These are phyloP conservation scores for Fusarium sp. DNA, from an alignment of 2,329 filamentous ascomycete genomes.

Conservation along the genomic window DNA sequence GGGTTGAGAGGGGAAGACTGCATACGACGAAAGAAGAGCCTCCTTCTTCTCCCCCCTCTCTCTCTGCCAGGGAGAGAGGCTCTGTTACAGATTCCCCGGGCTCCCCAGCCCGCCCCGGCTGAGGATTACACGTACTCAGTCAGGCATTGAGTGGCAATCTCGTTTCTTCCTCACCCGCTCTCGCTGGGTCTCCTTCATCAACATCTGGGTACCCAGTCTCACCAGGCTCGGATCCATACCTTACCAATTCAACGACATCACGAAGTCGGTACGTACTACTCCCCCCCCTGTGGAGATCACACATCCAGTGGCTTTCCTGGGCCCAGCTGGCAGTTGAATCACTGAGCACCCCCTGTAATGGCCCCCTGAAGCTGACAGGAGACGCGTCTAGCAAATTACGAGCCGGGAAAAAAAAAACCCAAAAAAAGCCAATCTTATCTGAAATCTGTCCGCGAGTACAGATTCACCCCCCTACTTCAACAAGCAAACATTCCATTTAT, in stretches of 20 bases:
- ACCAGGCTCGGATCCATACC: constrained; percentile 14
- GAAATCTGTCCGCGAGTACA: constrained; percentile 16
- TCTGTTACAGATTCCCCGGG: constrained; percentile 19
- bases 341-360: constrained; percentile 2
- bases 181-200: background rate
- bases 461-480: constrained; percentile 19
- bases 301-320: background rate
- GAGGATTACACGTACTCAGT: constrained; percentile 14
- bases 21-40: constrained; percentile 1
- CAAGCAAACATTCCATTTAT: constrained; percentile 25
- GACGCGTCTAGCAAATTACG: constrained; percentile 34
- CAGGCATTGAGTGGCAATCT: constrained; percentile 5
- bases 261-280: constrained; percentile 24
- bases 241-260: constrained; percentile 6
- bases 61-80: constrained; percentile 24
- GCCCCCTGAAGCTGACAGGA: constrained; percentile 25
- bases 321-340: constrained; percentile 16
- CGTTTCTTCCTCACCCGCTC: background rate
- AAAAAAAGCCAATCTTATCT: constrained; percentile 29
- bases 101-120: constrained; percentile 23
- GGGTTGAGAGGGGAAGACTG: constrained; percentile 37
- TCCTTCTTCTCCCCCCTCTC: constrained; percentile 14
- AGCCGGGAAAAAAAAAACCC: constrained; percentile 11
- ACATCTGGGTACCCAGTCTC: background rate
- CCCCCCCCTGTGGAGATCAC: constrained; percentile 28